A percentile compares a stretch with the other conserved stretches of the same genome.
phyloP scores from a whole-genome alignment of 371 early-diverging fungal genomes.

The Aphelidium insulamus region DNA sequence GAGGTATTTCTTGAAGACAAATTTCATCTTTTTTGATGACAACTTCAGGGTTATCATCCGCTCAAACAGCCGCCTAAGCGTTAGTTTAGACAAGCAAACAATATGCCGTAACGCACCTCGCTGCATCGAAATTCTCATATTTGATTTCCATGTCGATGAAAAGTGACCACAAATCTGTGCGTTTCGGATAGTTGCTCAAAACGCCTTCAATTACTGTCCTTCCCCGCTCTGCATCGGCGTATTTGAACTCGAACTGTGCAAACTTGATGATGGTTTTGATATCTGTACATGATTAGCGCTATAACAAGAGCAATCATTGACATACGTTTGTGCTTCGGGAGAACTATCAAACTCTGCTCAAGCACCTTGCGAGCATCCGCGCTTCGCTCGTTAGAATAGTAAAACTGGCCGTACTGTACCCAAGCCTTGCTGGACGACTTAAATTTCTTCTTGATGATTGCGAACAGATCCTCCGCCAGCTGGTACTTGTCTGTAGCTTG shows the following conservation, averaged over 20 bases:
- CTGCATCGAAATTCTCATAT: background rate
- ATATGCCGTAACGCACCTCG: background rate
- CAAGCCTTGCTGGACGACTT: slow-evolving; percentile 68
- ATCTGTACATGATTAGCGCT: slow-evolving; percentile 7
- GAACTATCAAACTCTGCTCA: slow-evolving; percentile 42
- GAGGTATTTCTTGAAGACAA: slow-evolving; percentile 90
- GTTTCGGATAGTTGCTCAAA: slow-evolving; percentile 70
- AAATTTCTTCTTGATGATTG: slow-evolving; percentile 61
- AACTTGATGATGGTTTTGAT: slow-evolving; percentile 69
- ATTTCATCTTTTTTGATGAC: slow-evolving; percentile 93
- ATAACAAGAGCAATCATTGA: background rate
- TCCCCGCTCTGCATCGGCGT: slow-evolving; percentile 81
- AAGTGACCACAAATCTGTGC: slow-evolving; percentile 81
- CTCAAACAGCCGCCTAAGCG: slow-evolving; percentile 55
- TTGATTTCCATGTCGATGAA: slow-evolving; percentile 87
- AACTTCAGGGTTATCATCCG: slow-evolving; percentile 61
- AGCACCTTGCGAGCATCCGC: slow-evolving; percentile 55
- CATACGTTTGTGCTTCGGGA: slow-evolving; percentile 77
- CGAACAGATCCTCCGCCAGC: slow-evolving; percentile 46
- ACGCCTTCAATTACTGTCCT: slow-evolving; percentile 89
- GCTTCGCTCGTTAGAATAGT: slow-evolving; percentile 27
- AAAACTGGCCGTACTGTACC: slow-evolving; percentile 55
- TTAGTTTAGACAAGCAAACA: slow-evolving; percentile 2
- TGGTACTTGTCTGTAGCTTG: slow-evolving; percentile 52
- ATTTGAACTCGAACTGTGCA: slow-evolving; percentile 82